phyloP scores from a whole-genome alignment of 805 yeast genomes.

The Yamadazyma scolyti region DNA sequence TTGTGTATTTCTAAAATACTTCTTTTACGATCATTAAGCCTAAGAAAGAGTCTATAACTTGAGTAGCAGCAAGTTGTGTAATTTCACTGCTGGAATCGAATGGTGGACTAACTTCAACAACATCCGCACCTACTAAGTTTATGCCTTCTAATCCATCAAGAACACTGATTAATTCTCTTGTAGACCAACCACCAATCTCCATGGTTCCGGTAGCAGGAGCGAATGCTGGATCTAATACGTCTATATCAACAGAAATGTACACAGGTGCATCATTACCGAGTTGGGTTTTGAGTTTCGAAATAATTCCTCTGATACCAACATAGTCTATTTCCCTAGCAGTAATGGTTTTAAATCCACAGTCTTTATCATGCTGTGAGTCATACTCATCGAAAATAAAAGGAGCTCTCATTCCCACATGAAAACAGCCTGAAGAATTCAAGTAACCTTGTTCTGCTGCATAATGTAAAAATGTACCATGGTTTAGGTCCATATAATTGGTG shows the following conservation, averaged over 20 bases:
- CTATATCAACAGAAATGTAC: slow-evolving; percentile 24
- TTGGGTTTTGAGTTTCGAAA: slow-evolving; percentile 24
- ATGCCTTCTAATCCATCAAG: slow-evolving; percentile 24
- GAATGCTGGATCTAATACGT: slow-evolving; percentile 23
- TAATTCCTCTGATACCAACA: slow-evolving; percentile 35
- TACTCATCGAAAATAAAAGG: slow-evolving; percentile 46
- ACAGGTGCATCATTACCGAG: slow-evolving; percentile 33
- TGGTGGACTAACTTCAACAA: slow-evolving; percentile 28
- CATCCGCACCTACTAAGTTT: slow-evolving; percentile 25
- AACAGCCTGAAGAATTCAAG: slow-evolving; percentile 42
- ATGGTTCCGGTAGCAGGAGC: slow-evolving; percentile 29
- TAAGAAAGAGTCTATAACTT: slow-evolving; percentile 19
- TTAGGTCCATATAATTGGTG: slow-evolving; percentile 53
- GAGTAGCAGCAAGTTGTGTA: slow-evolving; percentile 24
- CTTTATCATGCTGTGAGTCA: slow-evolving; percentile 42
- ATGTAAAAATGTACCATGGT: slow-evolving; percentile 69
- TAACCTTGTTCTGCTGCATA: slow-evolving; percentile 69
- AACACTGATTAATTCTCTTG: slow-evolving; percentile 21
- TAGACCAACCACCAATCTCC: slow-evolving; percentile 24
- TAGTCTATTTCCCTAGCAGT: slow-evolving; percentile 47
- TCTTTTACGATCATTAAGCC: slow-evolving; percentile 20
- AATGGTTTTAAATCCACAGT: slow-evolving; percentile 46
- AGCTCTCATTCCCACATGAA: slow-evolving; percentile 65
- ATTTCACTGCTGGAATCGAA: slow-evolving; percentile 23
- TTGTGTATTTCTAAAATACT: no score